phyloP scores from a whole-genome alignment of 1,284 basidiomycete species.

The Puccinia hordei region DNA sequence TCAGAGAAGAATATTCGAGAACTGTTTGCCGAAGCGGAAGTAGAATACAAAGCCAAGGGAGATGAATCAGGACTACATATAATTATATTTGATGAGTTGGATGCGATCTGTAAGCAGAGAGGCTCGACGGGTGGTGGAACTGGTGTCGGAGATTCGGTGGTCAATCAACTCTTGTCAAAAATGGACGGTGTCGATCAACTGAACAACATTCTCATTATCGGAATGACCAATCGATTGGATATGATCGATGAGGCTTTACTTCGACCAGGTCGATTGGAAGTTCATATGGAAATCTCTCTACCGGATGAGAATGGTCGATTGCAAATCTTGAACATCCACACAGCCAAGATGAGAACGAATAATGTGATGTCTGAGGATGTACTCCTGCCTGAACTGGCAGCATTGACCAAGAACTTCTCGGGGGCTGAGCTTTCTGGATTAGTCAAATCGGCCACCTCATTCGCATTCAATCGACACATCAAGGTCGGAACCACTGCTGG shows the following conservation, averaged over 20 bases:
- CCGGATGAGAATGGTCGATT: constrained; percentile 89
- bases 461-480: constrained; percentile 95
- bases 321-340: constrained; percentile 96
- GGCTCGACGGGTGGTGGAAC: constrained; percentile 82
- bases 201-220: constrained; percentile 99
- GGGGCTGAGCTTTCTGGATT: constrained; percentile 95
- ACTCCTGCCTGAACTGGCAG: constrained; percentile 78
- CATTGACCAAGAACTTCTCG: constrained; percentile 91
- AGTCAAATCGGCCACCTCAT: constrained; percentile 96
- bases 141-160: constrained; percentile 95
- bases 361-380: constrained; percentile 88
- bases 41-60: constrained; percentile 98
- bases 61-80: constrained; percentile 98
- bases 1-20: constrained; percentile 99
- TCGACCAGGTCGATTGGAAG: constrained; percentile 96
- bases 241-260: constrained; percentile 99
- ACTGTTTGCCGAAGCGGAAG: constrained; percentile 95
- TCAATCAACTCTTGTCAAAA: constrained; percentile 98
- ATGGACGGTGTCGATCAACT: constrained; percentile 99
- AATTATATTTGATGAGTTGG: constrained; percentile 99
- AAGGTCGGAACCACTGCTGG: constrained; percentile 97
- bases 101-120: constrained; percentile 98
- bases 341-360: constrained; percentile 87
- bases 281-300: constrained; percentile 99
- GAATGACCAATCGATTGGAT: constrained; percentile 98